Percentiles rank a stretch among this genome's conserved stretches.
Conservation (phyloP, 768 basidiomycete species). For the Auriscalpium microsporum region DNA sequence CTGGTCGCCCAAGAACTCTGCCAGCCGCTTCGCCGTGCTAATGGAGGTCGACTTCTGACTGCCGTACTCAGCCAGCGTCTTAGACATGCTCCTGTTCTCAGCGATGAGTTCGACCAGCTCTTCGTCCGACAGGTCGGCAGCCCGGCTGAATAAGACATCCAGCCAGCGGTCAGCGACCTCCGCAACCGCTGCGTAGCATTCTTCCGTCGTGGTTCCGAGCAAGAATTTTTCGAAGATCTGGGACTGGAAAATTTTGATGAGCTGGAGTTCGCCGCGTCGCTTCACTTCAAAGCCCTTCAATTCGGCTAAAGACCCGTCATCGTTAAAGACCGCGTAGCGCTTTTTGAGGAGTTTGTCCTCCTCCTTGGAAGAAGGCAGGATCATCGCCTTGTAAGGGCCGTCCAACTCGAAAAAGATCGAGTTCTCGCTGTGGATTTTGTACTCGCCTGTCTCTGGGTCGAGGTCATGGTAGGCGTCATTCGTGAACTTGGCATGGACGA, state of each 20-base stretch:
- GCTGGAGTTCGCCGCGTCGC: slow-evolving; percentile 91
- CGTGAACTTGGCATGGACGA: slow-evolving; percentile 91
- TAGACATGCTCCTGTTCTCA: slow-evolving; percentile 97
- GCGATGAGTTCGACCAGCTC: slow-evolving; percentile 97
- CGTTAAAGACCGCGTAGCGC: slow-evolving; percentile 97
- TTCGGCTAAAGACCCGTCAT: slow-evolving; percentile 95
- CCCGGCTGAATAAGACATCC: slow-evolving; percentile 85
- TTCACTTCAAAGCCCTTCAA: slow-evolving; percentile 99
- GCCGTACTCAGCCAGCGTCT: slow-evolving; percentile 91
- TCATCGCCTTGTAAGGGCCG: slow-evolving; percentile 98
- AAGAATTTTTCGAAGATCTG: slow-evolving; percentile 98
- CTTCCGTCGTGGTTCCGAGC: slow-evolving; percentile 85
- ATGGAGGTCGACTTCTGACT: slow-evolving; percentile 98
- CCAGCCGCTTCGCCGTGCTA: slow-evolving; percentile 87
- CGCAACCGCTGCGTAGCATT: slow-evolving; percentile 93
- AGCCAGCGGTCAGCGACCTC: slow-evolving; percentile 95
- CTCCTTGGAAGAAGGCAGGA: slow-evolving; percentile 96
- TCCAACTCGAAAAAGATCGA: slow-evolving; percentile 99
- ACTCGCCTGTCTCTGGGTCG: slow-evolving; percentile 76
- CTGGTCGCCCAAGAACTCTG: slow-evolving; percentile 93
- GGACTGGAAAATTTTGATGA: slow-evolving; percentile 99
- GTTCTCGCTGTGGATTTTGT: slow-evolving; percentile 86
- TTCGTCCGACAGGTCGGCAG: slow-evolving; percentile 77
- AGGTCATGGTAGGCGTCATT: slow-evolving; percentile 97
- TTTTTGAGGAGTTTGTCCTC: slow-evolving; percentile 98